phyloP scores from a whole-genome alignment of 495 filamentous ascomycete species.

The Penicillium bialowiezense region DNA sequence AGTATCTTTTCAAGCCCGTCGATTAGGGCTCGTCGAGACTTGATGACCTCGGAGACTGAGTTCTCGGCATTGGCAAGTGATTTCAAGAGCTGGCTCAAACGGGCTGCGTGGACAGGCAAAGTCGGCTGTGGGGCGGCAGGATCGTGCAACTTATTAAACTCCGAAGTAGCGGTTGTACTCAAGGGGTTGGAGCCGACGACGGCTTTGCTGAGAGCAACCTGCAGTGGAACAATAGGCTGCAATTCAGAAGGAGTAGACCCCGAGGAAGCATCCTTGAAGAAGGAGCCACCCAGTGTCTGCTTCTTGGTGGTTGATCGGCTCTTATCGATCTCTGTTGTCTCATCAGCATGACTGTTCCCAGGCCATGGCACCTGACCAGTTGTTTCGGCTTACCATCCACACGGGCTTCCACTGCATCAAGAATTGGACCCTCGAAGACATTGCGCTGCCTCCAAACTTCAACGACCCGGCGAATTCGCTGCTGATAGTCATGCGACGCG shows the following conservation, averaged over 20 bases:
- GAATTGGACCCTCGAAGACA: constrained; percentile 79
- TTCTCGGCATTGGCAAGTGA: constrained; percentile 86
- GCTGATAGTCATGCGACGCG: constrained; percentile 75
- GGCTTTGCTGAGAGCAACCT: constrained; percentile 70
- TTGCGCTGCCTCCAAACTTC: constrained; percentile 87
- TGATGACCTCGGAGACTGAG: constrained; percentile 85
- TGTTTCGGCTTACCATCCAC: constrained; percentile 61
- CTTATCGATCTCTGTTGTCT: constrained; percentile 70
- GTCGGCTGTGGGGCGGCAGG: constrained; percentile 61
- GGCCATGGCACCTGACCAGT: not conserved
- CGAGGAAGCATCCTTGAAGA: constrained; percentile 54
- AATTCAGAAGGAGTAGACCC: constrained; percentile 72
- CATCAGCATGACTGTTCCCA: constrained; percentile 5
- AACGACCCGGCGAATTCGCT: constrained; percentile 82
- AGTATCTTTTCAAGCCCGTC: constrained; percentile 79
- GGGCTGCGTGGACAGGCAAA: constrained; percentile 86
- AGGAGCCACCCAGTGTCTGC: constrained; percentile 63
- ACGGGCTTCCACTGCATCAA: constrained; percentile 72
- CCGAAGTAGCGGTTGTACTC: constrained; percentile 64
- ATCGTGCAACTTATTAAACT: constrained; percentile 79
- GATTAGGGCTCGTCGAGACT: constrained; percentile 75
- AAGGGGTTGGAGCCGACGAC: constrained; percentile 58
- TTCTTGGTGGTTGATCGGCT: constrained; percentile 65
- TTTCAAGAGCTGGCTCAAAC: constrained; percentile 82
- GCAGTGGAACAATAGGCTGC: constrained; percentile 65